Evolutionary conservation across 2,329 filamentous ascomycete genomes (phyloP).

Genomic region (Fusarium verrucosum): DNA sequence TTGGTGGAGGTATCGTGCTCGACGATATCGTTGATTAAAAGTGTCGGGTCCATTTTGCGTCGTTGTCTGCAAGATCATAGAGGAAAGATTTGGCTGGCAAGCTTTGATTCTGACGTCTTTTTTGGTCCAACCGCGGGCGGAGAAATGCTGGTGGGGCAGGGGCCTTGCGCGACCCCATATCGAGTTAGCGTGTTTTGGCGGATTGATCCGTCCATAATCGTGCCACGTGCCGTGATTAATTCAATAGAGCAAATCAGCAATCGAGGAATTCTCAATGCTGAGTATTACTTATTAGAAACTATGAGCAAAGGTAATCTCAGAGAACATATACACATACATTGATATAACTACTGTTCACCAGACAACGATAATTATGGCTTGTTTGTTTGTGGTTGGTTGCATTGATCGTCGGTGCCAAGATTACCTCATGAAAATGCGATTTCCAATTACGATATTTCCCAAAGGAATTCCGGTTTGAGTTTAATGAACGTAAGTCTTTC

Average conservation of each 20-base stretch:
- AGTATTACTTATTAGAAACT: not conserved
- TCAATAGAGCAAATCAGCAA: not conserved
- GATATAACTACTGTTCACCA: too few relatives aligned
- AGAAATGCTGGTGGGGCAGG: slow-evolving; percentile 38
- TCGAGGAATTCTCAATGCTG: not conserved
- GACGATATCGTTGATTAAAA: slow-evolving; percentile 78
- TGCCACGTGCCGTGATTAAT: slow-evolving; percentile 32
- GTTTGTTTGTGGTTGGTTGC: not conserved
- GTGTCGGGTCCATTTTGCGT: slow-evolving; percentile 52
- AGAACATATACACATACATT: too few relatives aligned
- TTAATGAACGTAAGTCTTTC: not conserved
- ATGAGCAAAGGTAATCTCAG: too few relatives aligned
- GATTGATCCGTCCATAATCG: slow-evolving; percentile 23
- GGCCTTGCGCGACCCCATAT: slow-evolving; percentile 25
- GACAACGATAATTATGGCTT: not conserved
- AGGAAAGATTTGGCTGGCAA: slow-evolving; percentile 1
- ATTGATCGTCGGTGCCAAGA: not conserved
- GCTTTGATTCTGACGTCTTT: slow-evolving; percentile 35
- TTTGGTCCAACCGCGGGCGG: slow-evolving; percentile 28
- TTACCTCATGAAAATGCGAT: not conserved
- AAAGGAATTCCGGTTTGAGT: not conserved
- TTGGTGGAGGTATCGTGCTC: slow-evolving; percentile 72
- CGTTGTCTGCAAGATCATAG: slow-evolving; percentile 3
- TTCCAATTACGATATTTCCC: not conserved
- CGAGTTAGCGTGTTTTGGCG: slow-evolving; percentile 16